Conservation (phyloP, 306 rosid species). For the Fagus crenata region DNA sequence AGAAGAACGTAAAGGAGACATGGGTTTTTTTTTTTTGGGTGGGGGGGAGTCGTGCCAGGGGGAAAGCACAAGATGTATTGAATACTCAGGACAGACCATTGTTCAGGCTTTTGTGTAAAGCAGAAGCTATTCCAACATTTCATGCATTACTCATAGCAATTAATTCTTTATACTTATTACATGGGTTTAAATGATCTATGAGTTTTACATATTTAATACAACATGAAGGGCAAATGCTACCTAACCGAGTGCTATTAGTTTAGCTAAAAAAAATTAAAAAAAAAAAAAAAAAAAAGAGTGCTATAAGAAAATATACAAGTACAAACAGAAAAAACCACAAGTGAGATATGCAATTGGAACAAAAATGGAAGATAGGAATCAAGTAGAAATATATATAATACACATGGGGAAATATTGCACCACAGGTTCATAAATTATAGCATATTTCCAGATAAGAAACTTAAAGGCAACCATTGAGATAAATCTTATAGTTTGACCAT, state of each 20-base stretch:
- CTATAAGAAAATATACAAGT: background rate
- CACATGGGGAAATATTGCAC: background rate
- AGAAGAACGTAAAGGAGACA: background rate
- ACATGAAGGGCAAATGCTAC: slow-evolving; percentile 11
- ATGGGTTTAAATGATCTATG: background rate
- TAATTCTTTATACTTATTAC: slow-evolving; percentile 20
- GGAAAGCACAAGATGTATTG: background rate
- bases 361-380: too few species aligned
- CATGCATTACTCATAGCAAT: slow-evolving; percentile 8
- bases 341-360: background rate
- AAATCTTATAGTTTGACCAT: background rate
- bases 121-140: slow-evolving; percentile 11
- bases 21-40: background rate
- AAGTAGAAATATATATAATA: too few species aligned
- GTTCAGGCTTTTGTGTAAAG: background rate
- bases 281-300: too few species aligned
- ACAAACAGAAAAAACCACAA: background rate
- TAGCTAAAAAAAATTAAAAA: too few species aligned
- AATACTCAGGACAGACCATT: background rate
- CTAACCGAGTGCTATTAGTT: background rate
- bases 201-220: too few species aligned
- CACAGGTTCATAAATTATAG: background rate
- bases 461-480: background rate
- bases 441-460: too few species aligned
- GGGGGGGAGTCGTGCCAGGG: background rate